A percentile compares a stretch with the other conserved stretches of the same genome.
phyloP scores from a whole-genome alignment of 2,329 filamentous ascomycete genomes.

The Fusarium incarnatum region DNA sequence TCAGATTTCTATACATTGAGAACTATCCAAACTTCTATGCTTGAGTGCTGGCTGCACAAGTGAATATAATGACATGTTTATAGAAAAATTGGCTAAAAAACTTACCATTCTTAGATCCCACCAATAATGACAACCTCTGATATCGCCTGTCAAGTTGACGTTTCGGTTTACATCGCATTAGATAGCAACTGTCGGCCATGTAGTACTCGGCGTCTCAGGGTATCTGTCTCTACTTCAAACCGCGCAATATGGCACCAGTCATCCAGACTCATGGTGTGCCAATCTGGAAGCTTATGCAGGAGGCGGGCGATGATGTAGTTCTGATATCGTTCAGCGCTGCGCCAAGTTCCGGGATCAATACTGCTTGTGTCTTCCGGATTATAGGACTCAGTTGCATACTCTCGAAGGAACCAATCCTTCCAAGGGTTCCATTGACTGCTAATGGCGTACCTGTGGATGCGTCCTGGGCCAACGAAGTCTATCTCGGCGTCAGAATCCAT shows the following conservation, averaged over 20 bases:
- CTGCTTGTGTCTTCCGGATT: not conserved
- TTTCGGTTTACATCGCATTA: not conserved
- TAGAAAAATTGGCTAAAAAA: not conserved
- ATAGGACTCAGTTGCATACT: not conserved
- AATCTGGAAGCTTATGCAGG: not conserved
- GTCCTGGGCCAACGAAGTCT: not conserved
- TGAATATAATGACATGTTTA: not conserved
- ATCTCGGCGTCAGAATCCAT: not conserved
- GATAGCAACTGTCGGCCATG: not conserved
- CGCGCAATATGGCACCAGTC: slow-evolving; percentile 3
- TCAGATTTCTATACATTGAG: not conserved
- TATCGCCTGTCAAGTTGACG: not conserved
- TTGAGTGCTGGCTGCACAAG: not conserved
- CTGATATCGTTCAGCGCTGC: not conserved
- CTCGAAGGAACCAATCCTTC: not conserved
- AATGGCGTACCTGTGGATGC: slow-evolving; percentile 17
- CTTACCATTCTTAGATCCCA: not conserved
- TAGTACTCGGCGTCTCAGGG: not conserved
- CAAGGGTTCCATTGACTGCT: not conserved
- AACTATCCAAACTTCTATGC: not conserved
- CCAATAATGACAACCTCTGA: not conserved
- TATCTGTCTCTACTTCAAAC: not conserved
- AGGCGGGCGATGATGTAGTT: not conserved
- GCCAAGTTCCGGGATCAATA: not conserved
- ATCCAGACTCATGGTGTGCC: not conserved